These are phyloP conservation scores for Escovopsis sp. DNA, from an alignment of 2,329 filamentous ascomycete genomes.

Conservation along the genomic window DNA sequence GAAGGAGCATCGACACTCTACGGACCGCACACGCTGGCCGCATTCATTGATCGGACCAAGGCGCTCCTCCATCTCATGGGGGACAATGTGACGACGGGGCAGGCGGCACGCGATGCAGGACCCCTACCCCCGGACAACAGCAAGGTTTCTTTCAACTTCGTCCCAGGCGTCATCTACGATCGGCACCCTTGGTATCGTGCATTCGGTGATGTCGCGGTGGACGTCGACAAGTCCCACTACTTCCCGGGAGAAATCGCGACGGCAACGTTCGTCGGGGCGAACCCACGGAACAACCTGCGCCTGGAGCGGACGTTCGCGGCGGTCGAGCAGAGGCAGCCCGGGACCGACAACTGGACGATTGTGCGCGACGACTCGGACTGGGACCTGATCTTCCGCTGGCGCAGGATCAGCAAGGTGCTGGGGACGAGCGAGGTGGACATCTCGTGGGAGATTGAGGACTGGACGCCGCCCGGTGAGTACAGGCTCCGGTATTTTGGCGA, in stretches of 20 bases:
- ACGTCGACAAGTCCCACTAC: constrained; percentile 33
- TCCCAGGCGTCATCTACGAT: constrained; percentile 64
- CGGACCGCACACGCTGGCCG: constrained; percentile 69
- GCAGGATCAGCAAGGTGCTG: constrained; percentile 51
- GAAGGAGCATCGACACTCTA: constrained; percentile 84
- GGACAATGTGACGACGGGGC: constrained; percentile 22
- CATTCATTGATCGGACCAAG: constrained; percentile 69
- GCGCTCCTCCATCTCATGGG: constrained; percentile 53
- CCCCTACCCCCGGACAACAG: constrained; percentile 64
- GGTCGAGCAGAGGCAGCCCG: constrained; percentile 38
- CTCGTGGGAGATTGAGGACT: constrained; percentile 61
- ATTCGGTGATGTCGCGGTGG: constrained; percentile 53
- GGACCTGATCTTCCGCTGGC: constrained; percentile 69
- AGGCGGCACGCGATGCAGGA: constrained; percentile 23
- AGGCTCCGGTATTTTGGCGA: constrained; percentile 72
- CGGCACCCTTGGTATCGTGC: constrained; percentile 44
- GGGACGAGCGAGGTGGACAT: constrained; percentile 65
- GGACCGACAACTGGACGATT: constrained; percentile 38
- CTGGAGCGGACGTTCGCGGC: constrained; percentile 65
- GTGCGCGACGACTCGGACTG: constrained; percentile 71
- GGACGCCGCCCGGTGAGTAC: constrained; percentile 48
- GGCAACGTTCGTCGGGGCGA: constrained; percentile 67
- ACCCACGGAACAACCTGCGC: constrained; percentile 73
- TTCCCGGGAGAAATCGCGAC: constrained; percentile 42
- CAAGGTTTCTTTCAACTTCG: constrained; percentile 61